Percentiles rank a stretch among this genome's conserved stretches.
Evolutionary conservation across 2,329 filamentous ascomycete species (phyloP).

Genomic region (Magnaporthiopsis rhizophila): DNA sequence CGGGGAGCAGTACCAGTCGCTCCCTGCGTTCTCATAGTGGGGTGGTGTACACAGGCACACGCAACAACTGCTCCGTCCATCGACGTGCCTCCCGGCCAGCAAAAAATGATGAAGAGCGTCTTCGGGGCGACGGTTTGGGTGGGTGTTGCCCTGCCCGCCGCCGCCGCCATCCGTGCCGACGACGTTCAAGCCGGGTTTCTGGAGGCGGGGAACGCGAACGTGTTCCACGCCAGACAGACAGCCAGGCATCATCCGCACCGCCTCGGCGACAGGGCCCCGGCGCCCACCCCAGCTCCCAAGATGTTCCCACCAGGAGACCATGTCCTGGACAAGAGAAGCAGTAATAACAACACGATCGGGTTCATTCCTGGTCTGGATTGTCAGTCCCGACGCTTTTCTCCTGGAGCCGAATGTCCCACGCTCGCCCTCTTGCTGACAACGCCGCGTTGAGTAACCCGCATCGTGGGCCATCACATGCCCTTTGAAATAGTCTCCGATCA

Average conservation of each 20-base stretch:
- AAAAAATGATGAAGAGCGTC: background rate
- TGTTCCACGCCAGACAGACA: background rate
- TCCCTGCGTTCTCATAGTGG: no score
- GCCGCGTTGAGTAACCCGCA: background rate
- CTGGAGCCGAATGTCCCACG: background rate
- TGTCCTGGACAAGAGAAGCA: background rate
- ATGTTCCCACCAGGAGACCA: background rate
- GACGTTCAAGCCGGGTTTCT: background rate
- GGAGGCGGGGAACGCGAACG: no score
- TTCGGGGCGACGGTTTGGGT: background rate
- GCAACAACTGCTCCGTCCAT: background rate
- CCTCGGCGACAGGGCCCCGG: background rate
- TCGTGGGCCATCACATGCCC: background rate
- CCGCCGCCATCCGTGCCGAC: no score
- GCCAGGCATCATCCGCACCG: background rate
- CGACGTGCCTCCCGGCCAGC: no score
- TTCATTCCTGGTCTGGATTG: background rate
- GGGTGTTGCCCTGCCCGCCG: background rate
- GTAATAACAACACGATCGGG: background rate
- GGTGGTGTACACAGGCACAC: background rate
- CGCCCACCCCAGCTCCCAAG: background rate
- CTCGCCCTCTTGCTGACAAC: background rate
- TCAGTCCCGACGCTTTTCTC: background rate
- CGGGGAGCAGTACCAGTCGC: no score
- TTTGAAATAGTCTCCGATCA: background rate